Evolutionary conservation across 2,329 filamentous ascomycete genomes (phyloP).

Genomic region (Ophiostoma pallidulum): DNA sequence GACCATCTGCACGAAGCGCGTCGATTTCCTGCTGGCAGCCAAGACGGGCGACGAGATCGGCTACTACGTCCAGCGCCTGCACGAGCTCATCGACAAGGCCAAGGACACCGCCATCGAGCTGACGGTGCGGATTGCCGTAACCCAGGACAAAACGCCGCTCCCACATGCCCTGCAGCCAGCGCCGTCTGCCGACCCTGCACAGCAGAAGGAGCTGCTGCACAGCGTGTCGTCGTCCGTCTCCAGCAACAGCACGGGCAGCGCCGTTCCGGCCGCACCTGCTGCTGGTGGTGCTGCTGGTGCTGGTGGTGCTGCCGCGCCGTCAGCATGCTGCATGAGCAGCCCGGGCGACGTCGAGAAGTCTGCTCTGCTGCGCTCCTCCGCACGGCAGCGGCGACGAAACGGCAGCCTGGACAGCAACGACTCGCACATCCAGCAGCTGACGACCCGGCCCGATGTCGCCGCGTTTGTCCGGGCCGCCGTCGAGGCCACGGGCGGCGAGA

Average conservation of each 20-base stretch:
- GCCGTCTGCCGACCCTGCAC: background rate
- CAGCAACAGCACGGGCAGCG: too few relatives aligned
- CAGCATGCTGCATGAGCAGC: conserved; percentile 6
- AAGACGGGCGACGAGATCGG: conserved; percentile 43
- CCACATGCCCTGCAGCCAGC: background rate
- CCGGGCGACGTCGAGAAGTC: conserved; percentile 23
- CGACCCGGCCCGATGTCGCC: conserved; percentile 40
- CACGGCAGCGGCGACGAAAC: background rate
- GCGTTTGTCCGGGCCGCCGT: conserved; percentile 43
- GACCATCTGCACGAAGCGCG: conserved; percentile 39
- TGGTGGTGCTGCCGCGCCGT: too few relatives aligned
- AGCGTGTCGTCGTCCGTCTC: too few relatives aligned
- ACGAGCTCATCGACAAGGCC: conserved; percentile 34
- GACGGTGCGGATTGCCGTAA: conserved; percentile 45
- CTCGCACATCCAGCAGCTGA: conserved; percentile 36
- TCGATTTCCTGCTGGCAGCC: conserved; percentile 45
- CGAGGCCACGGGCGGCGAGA: conserved; percentile 50
- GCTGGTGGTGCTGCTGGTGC: too few relatives aligned
- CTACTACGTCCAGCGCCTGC: conserved; percentile 44
- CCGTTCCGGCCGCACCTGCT: too few relatives aligned
- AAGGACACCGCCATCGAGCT: conserved; percentile 38
- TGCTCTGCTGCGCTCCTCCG: background rate
- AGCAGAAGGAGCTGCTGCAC: too few relatives aligned
- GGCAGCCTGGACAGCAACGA: conserved; percentile 24
- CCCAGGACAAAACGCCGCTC: conserved; percentile 22